These are phyloP conservation scores for Aspergillus ruber DNA, from an alignment of 2,329 filamentous ascomycete genomes.

Conservation along the genomic window DNA sequence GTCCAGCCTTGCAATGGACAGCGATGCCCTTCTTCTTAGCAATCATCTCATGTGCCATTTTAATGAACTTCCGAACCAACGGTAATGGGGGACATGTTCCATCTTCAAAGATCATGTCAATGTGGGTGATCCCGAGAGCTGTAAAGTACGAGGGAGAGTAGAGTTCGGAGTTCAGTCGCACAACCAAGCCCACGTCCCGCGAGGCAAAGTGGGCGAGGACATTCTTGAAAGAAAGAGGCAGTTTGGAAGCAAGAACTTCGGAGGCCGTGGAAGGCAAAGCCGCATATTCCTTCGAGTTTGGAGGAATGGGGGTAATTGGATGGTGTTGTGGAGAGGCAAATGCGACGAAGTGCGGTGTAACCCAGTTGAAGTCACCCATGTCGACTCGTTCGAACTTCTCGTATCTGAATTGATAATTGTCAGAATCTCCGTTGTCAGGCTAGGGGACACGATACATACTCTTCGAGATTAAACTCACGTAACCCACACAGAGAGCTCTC, in stretches of 20 bases:
- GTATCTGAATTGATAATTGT: conserved; percentile 51
- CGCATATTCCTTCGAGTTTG: conserved; percentile 66
- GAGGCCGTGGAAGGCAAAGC: conserved; percentile 69
- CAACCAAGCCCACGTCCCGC: conserved; percentile 84
- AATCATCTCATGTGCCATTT: conserved; percentile 90
- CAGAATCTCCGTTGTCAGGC: conserved; percentile 1
- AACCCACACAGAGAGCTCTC: conserved; percentile 87
- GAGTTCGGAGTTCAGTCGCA: conserved; percentile 88
- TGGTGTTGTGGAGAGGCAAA: conserved; percentile 90
- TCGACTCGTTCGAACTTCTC: conserved; percentile 93
- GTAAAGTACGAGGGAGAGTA: conserved; percentile 98
- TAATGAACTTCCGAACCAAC: conserved; percentile 91
- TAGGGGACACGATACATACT: conserved; percentile 45
- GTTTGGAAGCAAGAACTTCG: conserved; percentile 62
- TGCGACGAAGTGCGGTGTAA: conserved; percentile 88
- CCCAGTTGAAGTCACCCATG: conserved; percentile 99
- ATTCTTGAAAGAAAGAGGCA: conserved; percentile 90
- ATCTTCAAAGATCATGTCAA: conserved; percentile 99
- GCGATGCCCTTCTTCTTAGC: conserved; percentile 86
- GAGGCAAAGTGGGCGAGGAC: conserved; percentile 84
- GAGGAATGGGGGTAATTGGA: conserved; percentile 65
- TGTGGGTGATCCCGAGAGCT: conserved; percentile 84
- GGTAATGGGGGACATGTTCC: conserved; percentile 86
- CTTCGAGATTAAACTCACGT: conserved; percentile 90
- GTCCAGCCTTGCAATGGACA: conserved; percentile 96